Conservation (phyloP, 495 filamentous ascomycete species). For the Aspergillus incahuasiensis region DNA sequence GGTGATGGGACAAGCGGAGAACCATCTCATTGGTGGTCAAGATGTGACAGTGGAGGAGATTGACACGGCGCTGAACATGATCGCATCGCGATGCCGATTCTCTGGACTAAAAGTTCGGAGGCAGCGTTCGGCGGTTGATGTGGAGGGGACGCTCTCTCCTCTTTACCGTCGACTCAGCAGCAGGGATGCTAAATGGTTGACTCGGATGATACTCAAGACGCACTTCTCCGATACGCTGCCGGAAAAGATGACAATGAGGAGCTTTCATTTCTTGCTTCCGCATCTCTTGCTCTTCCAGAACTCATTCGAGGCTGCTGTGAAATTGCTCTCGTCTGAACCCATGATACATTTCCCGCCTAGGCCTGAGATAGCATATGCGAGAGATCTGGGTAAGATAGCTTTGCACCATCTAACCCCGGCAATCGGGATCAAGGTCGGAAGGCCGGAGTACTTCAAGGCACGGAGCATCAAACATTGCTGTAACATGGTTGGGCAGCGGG, state of each 20-base stretch:
- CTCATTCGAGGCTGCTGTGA: slow-evolving; percentile 49
- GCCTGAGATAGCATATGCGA: slow-evolving; percentile 33
- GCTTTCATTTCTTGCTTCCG: slow-evolving; percentile 55
- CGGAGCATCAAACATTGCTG: slow-evolving; percentile 69
- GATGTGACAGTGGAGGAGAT: slow-evolving; percentile 69
- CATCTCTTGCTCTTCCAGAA: slow-evolving; percentile 64
- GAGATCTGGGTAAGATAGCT: slow-evolving; percentile 33
- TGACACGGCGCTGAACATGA: slow-evolving; percentile 55
- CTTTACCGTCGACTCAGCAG: slow-evolving; percentile 60
- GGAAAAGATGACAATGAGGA: slow-evolving; percentile 39
- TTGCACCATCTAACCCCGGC: slow-evolving; percentile 52
- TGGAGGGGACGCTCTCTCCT: slow-evolving; percentile 45
- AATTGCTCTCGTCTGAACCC: slow-evolving; percentile 38
- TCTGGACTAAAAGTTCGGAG: slow-evolving; percentile 61
- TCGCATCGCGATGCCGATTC: slow-evolving; percentile 64
- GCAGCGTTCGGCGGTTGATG: slow-evolving; percentile 35
- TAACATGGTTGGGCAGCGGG: slow-evolving; percentile 52
- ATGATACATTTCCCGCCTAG: slow-evolving; percentile 37
- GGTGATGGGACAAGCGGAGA: slow-evolving; percentile 61
- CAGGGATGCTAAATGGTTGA: slow-evolving; percentile 84
- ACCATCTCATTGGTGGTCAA: slow-evolving; percentile 29
- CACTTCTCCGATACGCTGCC: slow-evolving; percentile 58
- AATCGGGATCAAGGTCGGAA: slow-evolving; percentile 69
- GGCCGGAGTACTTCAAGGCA: slow-evolving; percentile 68
- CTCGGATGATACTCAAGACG: slow-evolving; percentile 73